Evolutionary conservation across 805 yeast species (phyloP), one percentile per base, ranked within the genome.

Genomic region (Pichia deserticola): DNA sequence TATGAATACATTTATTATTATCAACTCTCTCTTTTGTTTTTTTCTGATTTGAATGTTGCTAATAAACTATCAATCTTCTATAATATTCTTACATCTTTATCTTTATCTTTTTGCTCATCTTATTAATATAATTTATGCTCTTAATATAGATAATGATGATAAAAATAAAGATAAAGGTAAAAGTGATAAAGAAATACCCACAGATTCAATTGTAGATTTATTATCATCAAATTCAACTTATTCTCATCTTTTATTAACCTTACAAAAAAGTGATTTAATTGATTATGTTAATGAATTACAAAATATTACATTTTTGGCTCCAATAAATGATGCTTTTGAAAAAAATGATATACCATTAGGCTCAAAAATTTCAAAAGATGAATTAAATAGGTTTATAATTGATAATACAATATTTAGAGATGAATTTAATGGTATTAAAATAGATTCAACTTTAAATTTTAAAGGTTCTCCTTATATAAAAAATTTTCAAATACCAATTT

Each of bases 221-320:
- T 69, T 88, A 38, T 86, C 95, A 0, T 65, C 78, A 7, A 78
- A 82, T 55, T 83, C 78, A 0, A 82, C 84, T 60, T 89, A 79
- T 66, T 79, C 88, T 39, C 73, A 73, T 39, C 82, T 86, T 51
- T 65, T 86, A 39, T 68, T 82, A 46, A 65, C 77, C 25, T 53
- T 88, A 2, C 96, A 87, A 60, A 65, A 75, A 47, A 71, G 73
- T 46, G 89, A 82, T 12, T 64, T 82, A 45, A 70, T 88, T 1
- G 89, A 89, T 3, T 63, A 66, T 39, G 62, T 88, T 34, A 87
- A 86, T 59, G 67, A 67, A 25, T 62, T 84, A 52, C 67, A 69
- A 28, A 83, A 86, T 61, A 77, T 83, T 50, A 86, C 96, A 0
- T 65, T 88, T n/a, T 61, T 85, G 39, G 95, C 95, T 1, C 95